phyloP scores from a whole-genome alignment of 208 protist genomes.

The Spongospora subterranea region DNA sequence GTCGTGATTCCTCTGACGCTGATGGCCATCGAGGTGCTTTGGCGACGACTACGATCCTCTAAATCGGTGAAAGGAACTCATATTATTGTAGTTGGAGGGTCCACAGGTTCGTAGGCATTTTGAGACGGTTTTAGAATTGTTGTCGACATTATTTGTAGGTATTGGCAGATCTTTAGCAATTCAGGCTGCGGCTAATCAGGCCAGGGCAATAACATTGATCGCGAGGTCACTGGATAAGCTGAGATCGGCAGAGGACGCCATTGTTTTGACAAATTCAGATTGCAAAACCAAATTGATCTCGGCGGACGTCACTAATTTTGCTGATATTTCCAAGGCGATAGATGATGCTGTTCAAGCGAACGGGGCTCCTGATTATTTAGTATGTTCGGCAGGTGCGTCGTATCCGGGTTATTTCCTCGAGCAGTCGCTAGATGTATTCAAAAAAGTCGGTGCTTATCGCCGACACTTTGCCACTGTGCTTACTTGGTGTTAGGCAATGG shows the following conservation, averaged over 20 bases:
- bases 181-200: slow-evolving; percentile 42
- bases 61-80: slow-evolving; percentile 56
- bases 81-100: slow-evolving; percentile 68
- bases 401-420: slow-evolving; percentile 66
- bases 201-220: slow-evolving; percentile 66
- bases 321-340: slow-evolving; percentile 62
- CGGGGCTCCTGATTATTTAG: slow-evolving; percentile 65
- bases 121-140: not conserved
- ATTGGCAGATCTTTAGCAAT: slow-evolving; percentile 67
- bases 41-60: not conserved
- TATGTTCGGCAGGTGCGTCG: slow-evolving; percentile 65
- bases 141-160: slow-evolving; percentile 28
- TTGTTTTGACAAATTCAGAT: not conserved
- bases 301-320: slow-evolving; percentile 1
- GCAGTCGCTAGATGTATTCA: slow-evolving; percentile 57
- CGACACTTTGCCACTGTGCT: not conserved
- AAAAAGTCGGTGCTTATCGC: not conserved
- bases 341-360: slow-evolving; percentile 19
- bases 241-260: slow-evolving; percentile 53
- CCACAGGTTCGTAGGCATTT: slow-evolving; percentile 26
- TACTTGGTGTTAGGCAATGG: too few relatives aligned
- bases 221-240: slow-evolving; percentile 61
- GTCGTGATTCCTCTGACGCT: slow-evolving; percentile 13
- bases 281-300: slow-evolving; percentile 59
- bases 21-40: not conserved